These are phyloP conservation scores for Backusella psychrophila DNA, from an alignment of 192 early-diverging fungal species.

Conservation along the genomic window DNA sequence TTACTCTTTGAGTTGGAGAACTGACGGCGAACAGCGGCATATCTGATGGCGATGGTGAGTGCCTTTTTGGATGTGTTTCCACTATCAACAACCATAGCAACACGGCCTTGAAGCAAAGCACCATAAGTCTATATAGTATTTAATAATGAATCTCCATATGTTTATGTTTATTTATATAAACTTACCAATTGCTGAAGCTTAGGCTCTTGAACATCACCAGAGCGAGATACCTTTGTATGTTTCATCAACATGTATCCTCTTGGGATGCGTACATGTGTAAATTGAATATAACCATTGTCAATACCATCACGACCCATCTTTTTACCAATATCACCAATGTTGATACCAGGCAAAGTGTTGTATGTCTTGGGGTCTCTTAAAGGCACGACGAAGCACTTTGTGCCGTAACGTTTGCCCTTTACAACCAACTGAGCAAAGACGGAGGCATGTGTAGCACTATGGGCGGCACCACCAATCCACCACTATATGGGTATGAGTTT, in stretches of 20 bases:
- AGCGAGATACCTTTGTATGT: conserved; percentile 82
- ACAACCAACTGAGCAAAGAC: conserved; percentile 86
- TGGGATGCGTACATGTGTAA: conserved; percentile 89
- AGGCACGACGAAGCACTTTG: conserved; percentile 88
- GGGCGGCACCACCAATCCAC: conserved; percentile 98
- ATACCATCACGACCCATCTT: conserved; percentile 89
- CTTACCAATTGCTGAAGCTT: conserved; percentile 69
- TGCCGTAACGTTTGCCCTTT: conserved; percentile 77
- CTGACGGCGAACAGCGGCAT: conserved; percentile 89
- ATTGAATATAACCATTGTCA: conserved; percentile 93
- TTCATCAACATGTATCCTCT: conserved; percentile 92
- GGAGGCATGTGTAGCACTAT: conserved; percentile 78
- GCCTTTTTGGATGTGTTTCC: conserved; percentile 88
- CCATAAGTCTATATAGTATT: conserved; percentile 62
- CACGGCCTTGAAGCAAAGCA: conserved; percentile 82
- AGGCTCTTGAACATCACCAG: conserved; percentile 80
- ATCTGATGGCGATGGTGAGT: conserved; percentile 86
- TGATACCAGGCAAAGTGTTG: conserved; percentile 76
- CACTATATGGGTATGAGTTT: conserved; percentile 39
- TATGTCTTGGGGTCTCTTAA: conserved; percentile 82
- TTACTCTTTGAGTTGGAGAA: conserved; percentile 68
- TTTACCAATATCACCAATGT: conserved; percentile 90
- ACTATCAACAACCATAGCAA: conserved; percentile 81
- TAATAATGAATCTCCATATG: background rate
- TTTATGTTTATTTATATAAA: background rate